phyloP scores from a whole-genome alignment of 768 basidiomycete genomes.

The Agaricus blazei region DNA sequence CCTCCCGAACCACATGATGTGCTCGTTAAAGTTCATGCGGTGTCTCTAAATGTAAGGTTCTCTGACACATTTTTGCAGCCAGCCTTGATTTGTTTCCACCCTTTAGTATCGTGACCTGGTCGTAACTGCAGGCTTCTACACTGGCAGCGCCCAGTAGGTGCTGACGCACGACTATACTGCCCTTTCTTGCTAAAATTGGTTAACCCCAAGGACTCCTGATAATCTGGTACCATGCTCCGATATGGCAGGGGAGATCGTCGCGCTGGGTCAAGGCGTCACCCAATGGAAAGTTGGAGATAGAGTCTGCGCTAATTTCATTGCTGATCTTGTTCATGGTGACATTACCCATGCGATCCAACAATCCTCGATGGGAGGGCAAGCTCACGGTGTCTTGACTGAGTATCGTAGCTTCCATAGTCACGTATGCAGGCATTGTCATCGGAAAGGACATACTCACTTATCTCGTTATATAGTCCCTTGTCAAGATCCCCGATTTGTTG shows the following conservation, averaged over 20 bases:
- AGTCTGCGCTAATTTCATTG: slow-evolving; percentile 48
- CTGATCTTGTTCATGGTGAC: slow-evolving; percentile 47
- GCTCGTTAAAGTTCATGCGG: slow-evolving; percentile 50
- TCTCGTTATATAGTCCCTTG: slow-evolving; percentile 32
- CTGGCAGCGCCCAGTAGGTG: too few species aligned
- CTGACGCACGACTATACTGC: too few species aligned
- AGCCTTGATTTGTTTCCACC: neutral
- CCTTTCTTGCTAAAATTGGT: too few species aligned
- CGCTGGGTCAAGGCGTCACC: slow-evolving; percentile 36
- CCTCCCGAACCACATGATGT: slow-evolving; percentile 42
- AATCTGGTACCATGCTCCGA: slow-evolving; percentile 41
- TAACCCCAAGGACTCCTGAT: neutral
- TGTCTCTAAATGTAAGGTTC: slow-evolving; percentile 43
- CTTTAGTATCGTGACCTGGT: slow-evolving; percentile 47
- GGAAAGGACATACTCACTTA: neutral
- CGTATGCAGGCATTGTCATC: slow-evolving; percentile 9
- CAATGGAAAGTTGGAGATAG: slow-evolving; percentile 52
- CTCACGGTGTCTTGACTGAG: slow-evolving; percentile 49
- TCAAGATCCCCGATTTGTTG: slow-evolving; percentile 50
- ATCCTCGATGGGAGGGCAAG: slow-evolving; percentile 39
- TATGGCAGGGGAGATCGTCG: slow-evolving; percentile 52
- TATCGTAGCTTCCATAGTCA: slow-evolving; percentile 39
- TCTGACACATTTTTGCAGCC: neutral
- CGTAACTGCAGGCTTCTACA: slow-evolving; percentile 31
- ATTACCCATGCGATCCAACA: slow-evolving; percentile 23